These are phyloP conservation scores for Nemania abortiva DNA, from an alignment of 2,329 filamentous ascomycete species.

Conservation along the genomic window DNA sequence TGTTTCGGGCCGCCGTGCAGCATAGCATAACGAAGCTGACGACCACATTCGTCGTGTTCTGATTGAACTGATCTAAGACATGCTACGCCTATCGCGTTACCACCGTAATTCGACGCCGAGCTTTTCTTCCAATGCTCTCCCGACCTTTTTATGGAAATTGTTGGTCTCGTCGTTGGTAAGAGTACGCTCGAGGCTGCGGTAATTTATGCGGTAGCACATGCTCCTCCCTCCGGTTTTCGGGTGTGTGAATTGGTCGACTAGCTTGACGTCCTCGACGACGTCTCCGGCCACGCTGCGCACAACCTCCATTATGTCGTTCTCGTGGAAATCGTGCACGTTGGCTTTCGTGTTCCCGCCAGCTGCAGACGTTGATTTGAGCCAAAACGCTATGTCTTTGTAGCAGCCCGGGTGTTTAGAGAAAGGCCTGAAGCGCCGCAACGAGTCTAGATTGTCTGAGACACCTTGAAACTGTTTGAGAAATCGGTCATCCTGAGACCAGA, in stretches of 20 bases:
- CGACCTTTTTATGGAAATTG: conserved; percentile 77
- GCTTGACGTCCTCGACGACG: conserved; percentile 84
- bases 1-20: conserved; percentile 11
- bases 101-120: conserved; percentile 84
- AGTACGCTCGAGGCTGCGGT: conserved; percentile 91
- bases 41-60: background rate
- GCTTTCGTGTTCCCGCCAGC: conserved; percentile 60
- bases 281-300: conserved; percentile 86
- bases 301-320: conserved; percentile 98
- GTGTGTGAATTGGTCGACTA: conserved; percentile 89
- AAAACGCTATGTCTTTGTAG: conserved; percentile 94
- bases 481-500: conserved; percentile 88
- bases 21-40: background rate
- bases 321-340: conserved; percentile 74
- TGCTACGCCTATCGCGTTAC: conserved; percentile 15
- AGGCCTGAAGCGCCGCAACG: conserved; percentile 76
- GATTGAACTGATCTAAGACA: background rate
- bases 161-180: conserved; percentile 87
- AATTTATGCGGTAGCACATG: conserved; percentile 92
- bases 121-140: conserved; percentile 72
- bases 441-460: conserved; percentile 63
- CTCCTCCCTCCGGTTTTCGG: conserved; percentile 86
- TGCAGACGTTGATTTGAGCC: conserved; percentile 70
- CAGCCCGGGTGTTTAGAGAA: conserved; percentile 94
- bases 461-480: conserved; percentile 88